These are phyloP conservation scores for Nicotiana tabacum DNA, from an alignment of 257 asterid species.

Conservation along the genomic window DNA sequence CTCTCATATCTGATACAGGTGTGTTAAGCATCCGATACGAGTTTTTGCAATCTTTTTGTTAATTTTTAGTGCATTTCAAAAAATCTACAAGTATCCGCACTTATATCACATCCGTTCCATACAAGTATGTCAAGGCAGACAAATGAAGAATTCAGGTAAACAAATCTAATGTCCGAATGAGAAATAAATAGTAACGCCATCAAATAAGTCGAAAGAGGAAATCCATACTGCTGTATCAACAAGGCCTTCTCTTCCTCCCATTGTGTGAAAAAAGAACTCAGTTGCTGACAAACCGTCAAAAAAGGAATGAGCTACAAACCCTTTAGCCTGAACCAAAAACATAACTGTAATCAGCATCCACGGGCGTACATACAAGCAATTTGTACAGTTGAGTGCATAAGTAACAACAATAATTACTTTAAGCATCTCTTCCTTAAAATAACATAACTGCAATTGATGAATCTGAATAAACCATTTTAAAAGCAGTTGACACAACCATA, in stretches of 20 bases:
- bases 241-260: conserved; percentile 99
- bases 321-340: conserved; percentile 68
- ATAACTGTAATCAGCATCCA: neutral
- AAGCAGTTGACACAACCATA: neutral
- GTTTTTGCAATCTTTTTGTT: neutral
- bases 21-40: neutral
- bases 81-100: neutral
- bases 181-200: neutral
- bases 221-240: conserved; percentile 94
- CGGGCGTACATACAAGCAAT: neutral
- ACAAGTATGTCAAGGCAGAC: neutral
- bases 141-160: neutral
- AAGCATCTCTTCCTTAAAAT: neutral
- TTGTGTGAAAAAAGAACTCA: conserved; percentile 96
- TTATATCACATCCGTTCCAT: neutral
- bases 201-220: neutral
- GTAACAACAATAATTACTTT: neutral
- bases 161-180: neutral
- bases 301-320: conserved; percentile 93
- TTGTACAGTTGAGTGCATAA: neutral
- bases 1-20: conserved; percentile 1
- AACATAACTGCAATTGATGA: neutral
- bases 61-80: neutral
- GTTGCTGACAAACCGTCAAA: conserved; percentile 85
- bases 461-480: neutral